Conservation (phyloP, 2,329 filamentous ascomycete genomes). For the Talaromyces sp. region DNA sequence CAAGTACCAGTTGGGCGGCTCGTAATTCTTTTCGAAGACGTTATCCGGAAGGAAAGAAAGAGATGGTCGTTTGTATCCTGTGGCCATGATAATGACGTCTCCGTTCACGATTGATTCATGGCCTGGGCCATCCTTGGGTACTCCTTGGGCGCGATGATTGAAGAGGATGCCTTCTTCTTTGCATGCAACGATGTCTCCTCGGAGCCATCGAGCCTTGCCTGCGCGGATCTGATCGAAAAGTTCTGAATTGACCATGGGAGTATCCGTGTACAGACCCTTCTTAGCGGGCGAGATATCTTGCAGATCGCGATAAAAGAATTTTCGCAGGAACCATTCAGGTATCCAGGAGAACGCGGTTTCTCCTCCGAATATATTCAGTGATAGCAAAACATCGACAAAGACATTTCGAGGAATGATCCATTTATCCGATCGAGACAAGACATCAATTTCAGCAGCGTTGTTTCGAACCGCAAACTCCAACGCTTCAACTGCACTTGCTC, state of each 20-base stretch:
- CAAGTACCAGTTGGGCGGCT: slow-evolving; percentile 82
- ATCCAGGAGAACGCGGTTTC: slow-evolving; percentile 75
- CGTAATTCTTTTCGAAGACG: slow-evolving; percentile 69
- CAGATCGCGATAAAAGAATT: slow-evolving; percentile 80
- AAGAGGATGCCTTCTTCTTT: slow-evolving; percentile 63
- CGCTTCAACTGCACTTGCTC: slow-evolving; percentile 77
- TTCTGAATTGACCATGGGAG: slow-evolving; percentile 82
- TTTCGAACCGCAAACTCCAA: slow-evolving; percentile 71
- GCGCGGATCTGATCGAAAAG: slow-evolving; percentile 71
- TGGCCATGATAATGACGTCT: slow-evolving; percentile 79
- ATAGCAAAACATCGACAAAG: slow-evolving; percentile 67
- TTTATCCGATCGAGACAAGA: slow-evolving; percentile 75
- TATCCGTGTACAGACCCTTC: slow-evolving; percentile 76
- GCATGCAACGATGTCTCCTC: slow-evolving; percentile 71
- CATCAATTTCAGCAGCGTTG: slow-evolving; percentile 64
- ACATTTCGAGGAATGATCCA: slow-evolving; percentile 84
- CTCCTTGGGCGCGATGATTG: slow-evolving; percentile 67
- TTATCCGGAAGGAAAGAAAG: slow-evolving; percentile 71
- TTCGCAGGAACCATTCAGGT: slow-evolving; percentile 69
- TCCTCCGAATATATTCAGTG: slow-evolving; percentile 74
- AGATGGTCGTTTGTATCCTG: slow-evolving; percentile 71
- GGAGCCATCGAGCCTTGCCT: slow-evolving; percentile 72
- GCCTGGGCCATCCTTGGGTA: slow-evolving; percentile 73
- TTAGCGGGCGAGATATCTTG: slow-evolving; percentile 66
- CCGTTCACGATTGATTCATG: slow-evolving; percentile 62